Evolutionary conservation across 495 filamentous ascomycete species (phyloP), one percentile per base, ranked within the genome.

Genomic region (Tuber borchii): DNA sequence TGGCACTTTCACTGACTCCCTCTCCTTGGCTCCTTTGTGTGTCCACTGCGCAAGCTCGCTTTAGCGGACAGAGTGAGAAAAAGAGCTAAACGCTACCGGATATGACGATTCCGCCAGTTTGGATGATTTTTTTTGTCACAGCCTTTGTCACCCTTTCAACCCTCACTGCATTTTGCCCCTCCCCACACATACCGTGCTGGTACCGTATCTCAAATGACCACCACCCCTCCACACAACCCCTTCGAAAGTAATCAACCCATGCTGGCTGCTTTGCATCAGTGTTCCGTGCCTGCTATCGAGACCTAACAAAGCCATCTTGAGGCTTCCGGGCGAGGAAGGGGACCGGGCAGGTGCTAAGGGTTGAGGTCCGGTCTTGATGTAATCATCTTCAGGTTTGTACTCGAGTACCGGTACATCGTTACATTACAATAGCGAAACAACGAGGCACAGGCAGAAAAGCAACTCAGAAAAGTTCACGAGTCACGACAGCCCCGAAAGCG

Each of bases 321-420:
- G 56, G 56, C 31, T 65, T 73, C 78, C 73, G 78, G 78, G 71
- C 76, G 78, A 79, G 78, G 76, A 79, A 76, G 45, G 69, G 77
- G 75, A 72, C 78, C 77, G 40, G 75, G 77, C 72, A 79, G 78
- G 76, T 79, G 78, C 78, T 79, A 79, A 75, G 69, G 73, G 71
- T 73, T 65, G n/a, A 65, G 12, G 56, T 69, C 76, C 70, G 78
- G 73, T 75, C 73, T 79, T 34, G 26, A 31, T 17, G 12, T 61
- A n/a, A n/a, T 61, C n/a, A 76, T 71, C 72, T 45, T 79, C 78
- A 79, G 78, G 78, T 79, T 79, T 75, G 78, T 79, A 79, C 78
- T 61, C 51, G n/a, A 77, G 76, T 79, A 37, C 34, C 34, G 34
- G 34, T 37, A 76, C 74, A 77, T 76, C 77, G 76, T 71, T 40